Base-by-base conservation (phyloP, 1,139 yeast species). In the Yamadazyma dushanensis region DNA sequence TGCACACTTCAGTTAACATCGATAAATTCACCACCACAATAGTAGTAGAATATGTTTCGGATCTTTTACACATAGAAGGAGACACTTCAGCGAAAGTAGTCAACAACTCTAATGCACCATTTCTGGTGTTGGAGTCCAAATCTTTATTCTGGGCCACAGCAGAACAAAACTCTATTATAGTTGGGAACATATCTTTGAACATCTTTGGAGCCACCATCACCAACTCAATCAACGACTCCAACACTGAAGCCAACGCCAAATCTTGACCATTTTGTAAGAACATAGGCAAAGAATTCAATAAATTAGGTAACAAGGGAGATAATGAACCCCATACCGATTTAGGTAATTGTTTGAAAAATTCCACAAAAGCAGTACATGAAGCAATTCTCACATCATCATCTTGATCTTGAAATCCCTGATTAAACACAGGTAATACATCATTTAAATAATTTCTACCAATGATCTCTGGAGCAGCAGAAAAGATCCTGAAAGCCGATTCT, bases 151-250 rank as follows among this genome's bases (percentile, higher is more conserved):
- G 86, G 34, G 90, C 77, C 21, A 92, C 92, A 19, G 81, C 78
- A 11, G 89, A 74, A 51, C 95, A 81, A 55, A 92, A 92, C 43
- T 86, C 87, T 37, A 90, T 78, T 34, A 92, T 81, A 17, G 88
- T 83, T 34, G 85, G 81, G 59, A 92, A 90, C 86, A 90, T 86
- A 34, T 87, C 88, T 53, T 78, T 80, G 66, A 92, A 92, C 80
- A 92, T 78, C 56, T 90, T 92, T 35, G 98, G 98, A 8, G 97
- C 97, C 44, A 90, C 67, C 48, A 85, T 94, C 8, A 90, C 96
- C 43, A 92, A 73, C 51, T 92, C 97, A 41, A 90, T 88, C 50
- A 92, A 72, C 8, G 90, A 76, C 59, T 88, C 96, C 46, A 92
- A 75, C n/a, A 90, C 96, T 5, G 87, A 74, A 1, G 96, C 83